phyloP scores from a whole-genome alignment of 805 yeast species.

The Spathaspora girioi region DNA sequence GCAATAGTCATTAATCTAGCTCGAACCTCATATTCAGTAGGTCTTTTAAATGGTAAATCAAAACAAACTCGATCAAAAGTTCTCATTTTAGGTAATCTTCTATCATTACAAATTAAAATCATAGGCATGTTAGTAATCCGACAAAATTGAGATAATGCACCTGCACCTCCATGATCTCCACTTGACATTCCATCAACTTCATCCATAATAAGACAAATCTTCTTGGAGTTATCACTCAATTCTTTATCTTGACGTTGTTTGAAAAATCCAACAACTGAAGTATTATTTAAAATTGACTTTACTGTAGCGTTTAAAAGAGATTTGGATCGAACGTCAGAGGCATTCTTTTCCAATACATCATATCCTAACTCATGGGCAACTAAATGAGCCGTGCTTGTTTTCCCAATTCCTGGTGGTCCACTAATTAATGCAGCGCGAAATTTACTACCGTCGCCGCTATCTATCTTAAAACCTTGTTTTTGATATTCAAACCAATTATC shows the following conservation, averaged over 20 bases:
- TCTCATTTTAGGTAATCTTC: conserved; percentile 89
- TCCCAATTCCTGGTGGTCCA: conserved; percentile 87
- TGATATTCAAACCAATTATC: conserved; percentile 64
- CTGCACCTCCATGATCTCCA: conserved; percentile 98
- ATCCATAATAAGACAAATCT: conserved; percentile 89
- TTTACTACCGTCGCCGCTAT: conserved; percentile 47
- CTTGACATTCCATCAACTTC: conserved; percentile 99
- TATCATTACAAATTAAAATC: conserved; percentile 91
- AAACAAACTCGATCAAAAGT: conserved; percentile 83
- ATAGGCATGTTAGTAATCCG: conserved; percentile 83
- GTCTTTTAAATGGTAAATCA: conserved; percentile 85
- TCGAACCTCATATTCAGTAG: conserved; percentile 75
- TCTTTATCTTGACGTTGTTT: conserved; percentile 31
- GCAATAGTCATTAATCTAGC: conserved; percentile 90
- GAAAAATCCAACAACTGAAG: conserved; percentile 80
- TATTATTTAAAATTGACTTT: conserved; percentile 70
- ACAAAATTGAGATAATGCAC: conserved; percentile 85
- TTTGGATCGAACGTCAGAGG: conserved; percentile 88
- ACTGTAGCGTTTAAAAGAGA: conserved; percentile 65
- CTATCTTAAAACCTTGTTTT: conserved; percentile 52
- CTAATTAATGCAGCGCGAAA: conserved; percentile 79
- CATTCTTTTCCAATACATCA: conserved; percentile 75
- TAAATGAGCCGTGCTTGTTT: conserved; percentile 77
- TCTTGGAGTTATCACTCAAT: conserved; percentile 40
- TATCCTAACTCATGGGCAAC: conserved; percentile 67